These are phyloP conservation scores for Cladophialophora bantiana DNA, from an alignment of 2,329 filamentous ascomycete genomes.

Conservation along the genomic window DNA sequence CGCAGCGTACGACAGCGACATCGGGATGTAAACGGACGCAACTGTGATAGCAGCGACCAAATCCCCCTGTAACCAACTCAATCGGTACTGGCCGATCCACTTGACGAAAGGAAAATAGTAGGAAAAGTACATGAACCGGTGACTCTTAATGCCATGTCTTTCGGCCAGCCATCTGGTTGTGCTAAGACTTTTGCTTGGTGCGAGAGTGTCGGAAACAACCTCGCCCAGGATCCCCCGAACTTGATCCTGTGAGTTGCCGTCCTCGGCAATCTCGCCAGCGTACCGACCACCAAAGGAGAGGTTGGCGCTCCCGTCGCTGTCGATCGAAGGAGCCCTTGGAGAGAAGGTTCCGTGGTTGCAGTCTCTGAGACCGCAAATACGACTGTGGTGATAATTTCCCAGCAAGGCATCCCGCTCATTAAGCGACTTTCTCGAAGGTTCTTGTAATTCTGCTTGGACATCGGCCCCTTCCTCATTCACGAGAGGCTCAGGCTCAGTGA, in stretches of 20 bases:
- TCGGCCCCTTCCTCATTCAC: constrained; percentile 19
- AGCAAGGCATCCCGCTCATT: constrained; percentile 49
- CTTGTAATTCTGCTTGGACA: constrained; percentile 31
- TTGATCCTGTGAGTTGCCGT: constrained; percentile 35
- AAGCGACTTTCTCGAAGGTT: constrained; percentile 38
- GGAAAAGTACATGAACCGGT: constrained; percentile 80
- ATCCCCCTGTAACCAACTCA: constrained; percentile 83
- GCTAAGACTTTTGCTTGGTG: constrained; percentile 60
- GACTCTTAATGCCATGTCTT: constrained; percentile 75
- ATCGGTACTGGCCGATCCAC: constrained; percentile 88
- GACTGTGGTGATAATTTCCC: constrained; percentile 49
- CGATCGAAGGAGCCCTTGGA: constrained; percentile 65
- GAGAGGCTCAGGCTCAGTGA: constrained; percentile 30
- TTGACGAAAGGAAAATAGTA: constrained; percentile 93
- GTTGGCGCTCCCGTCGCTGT: constrained; percentile 47
- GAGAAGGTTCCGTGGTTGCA: constrained; percentile 82
- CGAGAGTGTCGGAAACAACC: constrained; percentile 53
- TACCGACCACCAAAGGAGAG: constrained; percentile 41
- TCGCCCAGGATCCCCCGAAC: constrained; percentile 52
- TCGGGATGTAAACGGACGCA: constrained; percentile 97
- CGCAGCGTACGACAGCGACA: constrained; percentile 90
- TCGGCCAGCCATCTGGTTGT: constrained; percentile 75
- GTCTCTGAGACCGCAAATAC: constrained; percentile 50
- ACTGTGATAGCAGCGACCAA: constrained; percentile 89
- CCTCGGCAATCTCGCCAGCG: constrained; percentile 34